These are phyloP conservation scores for Hymenoscyphus albidus DNA, from an alignment of 2,329 filamentous ascomycete species.

Conservation along the genomic window DNA sequence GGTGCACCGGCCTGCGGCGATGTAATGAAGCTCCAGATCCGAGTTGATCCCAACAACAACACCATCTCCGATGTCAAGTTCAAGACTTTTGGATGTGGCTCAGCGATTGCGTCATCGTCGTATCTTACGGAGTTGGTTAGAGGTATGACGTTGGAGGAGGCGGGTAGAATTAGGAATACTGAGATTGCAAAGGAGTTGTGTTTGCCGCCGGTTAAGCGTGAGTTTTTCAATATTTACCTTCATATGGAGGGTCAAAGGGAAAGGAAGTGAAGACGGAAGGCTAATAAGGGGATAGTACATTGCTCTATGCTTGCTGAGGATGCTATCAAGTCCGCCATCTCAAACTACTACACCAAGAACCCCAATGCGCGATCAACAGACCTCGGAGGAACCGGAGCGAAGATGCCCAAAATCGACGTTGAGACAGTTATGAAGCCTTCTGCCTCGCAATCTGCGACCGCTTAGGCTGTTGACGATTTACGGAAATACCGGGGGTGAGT, in stretches of 20 bases:
- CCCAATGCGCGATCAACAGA: slow-evolving; percentile 70
- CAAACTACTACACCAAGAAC: slow-evolving; percentile 89
- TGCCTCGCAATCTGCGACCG: slow-evolving; percentile 26
- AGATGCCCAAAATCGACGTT: slow-evolving; percentile 62
- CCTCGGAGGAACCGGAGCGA: slow-evolving; percentile 68
- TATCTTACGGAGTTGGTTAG: slow-evolving; percentile 93
- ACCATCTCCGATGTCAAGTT: slow-evolving; percentile 94
- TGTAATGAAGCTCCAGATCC: slow-evolving; percentile 92
- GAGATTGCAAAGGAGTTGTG: slow-evolving; percentile 97
- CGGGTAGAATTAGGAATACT: slow-evolving; percentile 88
- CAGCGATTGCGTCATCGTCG: slow-evolving; percentile 88
- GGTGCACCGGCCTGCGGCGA: slow-evolving; percentile 88
- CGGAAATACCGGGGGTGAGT: not conserved
- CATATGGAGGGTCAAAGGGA: not conserved
- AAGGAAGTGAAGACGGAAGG: not conserved
- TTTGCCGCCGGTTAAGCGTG: slow-evolving; percentile 81
- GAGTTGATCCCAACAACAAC: slow-evolving; percentile 81
- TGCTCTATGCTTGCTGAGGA: slow-evolving; percentile 92
- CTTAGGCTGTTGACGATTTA: slow-evolving; percentile 19
- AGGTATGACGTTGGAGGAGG: slow-evolving; percentile 95
- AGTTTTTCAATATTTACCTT: slow-evolving; percentile 38
- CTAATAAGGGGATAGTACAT: slow-evolving; percentile 57
- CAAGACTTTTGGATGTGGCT: slow-evolving; percentile 96
- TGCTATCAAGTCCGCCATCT: slow-evolving; percentile 87
- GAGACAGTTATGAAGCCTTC: slow-evolving; percentile 48